These are phyloP conservation scores for Irpex lacteus DNA, from an alignment of 1,284 basidiomycete genomes.

Conservation along the genomic window DNA sequence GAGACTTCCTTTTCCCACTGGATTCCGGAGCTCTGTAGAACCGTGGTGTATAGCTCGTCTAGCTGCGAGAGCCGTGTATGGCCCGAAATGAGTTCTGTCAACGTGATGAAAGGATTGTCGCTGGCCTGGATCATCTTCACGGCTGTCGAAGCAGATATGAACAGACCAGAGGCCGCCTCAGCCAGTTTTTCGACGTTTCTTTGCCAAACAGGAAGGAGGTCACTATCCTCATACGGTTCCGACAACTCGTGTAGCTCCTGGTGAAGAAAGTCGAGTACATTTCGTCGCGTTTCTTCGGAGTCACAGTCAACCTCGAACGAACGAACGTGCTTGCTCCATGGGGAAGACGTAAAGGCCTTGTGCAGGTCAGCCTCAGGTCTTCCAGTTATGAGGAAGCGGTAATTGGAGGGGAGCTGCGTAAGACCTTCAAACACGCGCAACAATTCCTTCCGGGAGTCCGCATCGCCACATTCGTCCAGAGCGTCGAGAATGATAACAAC, in stretches of 20 bases:
- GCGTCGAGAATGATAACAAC: conserved; percentile 1
- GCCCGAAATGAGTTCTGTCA: neutral
- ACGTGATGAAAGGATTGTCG: neutral
- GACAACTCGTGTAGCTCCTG: neutral
- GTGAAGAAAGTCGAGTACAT: neutral
- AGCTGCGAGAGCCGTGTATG: neutral
- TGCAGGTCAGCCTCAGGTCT: neutral
- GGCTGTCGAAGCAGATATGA: conserved; percentile 1
- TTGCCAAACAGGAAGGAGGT: neutral
- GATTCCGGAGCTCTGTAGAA: neutral
- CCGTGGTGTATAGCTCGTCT: neutral
- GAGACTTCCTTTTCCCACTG: neutral
- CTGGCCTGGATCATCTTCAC: neutral
- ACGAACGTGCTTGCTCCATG: neutral
- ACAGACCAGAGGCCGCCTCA: neutral
- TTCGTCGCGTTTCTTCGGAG: neutral
- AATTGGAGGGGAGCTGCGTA: neutral
- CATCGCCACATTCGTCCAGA: neutral
- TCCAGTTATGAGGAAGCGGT: neutral
- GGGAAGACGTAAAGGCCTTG: neutral
- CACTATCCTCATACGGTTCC: neutral
- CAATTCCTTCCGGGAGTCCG: neutral
- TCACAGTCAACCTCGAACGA: neutral
- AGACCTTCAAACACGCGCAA: neutral
- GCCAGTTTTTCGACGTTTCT: neutral